These are phyloP conservation scores for Diutina catenulata DNA, from an alignment of 1,139 yeast species.

Conservation along the genomic window DNA sequence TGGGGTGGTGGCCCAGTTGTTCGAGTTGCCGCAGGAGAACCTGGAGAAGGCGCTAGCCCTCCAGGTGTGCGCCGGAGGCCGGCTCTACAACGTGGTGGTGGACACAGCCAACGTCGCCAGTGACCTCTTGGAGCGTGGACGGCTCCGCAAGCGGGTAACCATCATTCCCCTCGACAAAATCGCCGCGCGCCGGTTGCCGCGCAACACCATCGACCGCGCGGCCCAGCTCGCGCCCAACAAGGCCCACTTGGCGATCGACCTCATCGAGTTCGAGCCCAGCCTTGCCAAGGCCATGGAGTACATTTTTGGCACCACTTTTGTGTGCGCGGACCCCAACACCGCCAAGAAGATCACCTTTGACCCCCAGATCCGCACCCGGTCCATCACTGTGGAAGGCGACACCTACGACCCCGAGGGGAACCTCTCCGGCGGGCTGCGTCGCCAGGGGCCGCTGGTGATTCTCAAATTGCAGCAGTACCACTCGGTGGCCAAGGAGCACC, in stretches of 20 bases:
- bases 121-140: constrained; percentile 67
- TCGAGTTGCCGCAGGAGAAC: constrained; percentile 48
- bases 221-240: constrained; percentile 65
- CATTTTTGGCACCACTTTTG: constrained; percentile 78
- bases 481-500: constrained; percentile 29
- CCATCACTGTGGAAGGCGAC: constrained; percentile 93
- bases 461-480: constrained; percentile 61
- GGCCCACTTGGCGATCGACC: constrained; percentile 76
- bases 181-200: constrained; percentile 39
- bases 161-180: constrained; percentile 89
- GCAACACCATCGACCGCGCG: constrained; percentile 41
- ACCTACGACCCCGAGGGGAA: constrained; percentile 95
- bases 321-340: constrained; percentile 78
- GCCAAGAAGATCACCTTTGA: constrained; percentile 85
- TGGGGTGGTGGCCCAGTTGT: constrained; percentile 86
- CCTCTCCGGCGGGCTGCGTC: constrained; percentile 88
- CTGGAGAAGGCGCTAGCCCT: constrained; percentile 66
- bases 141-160: constrained; percentile 72
- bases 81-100: constrained; percentile 82
- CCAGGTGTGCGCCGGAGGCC: constrained; percentile 91
- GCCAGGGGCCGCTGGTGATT: constrained; percentile 44
- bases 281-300: constrained; percentile 79
- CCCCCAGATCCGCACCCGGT: constrained; percentile 65
- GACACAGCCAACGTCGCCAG: constrained; percentile 81
- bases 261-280: constrained; percentile 63